Base-by-base conservation (phyloP, 208 protist species). In the Borovskyia barvae region DNA sequence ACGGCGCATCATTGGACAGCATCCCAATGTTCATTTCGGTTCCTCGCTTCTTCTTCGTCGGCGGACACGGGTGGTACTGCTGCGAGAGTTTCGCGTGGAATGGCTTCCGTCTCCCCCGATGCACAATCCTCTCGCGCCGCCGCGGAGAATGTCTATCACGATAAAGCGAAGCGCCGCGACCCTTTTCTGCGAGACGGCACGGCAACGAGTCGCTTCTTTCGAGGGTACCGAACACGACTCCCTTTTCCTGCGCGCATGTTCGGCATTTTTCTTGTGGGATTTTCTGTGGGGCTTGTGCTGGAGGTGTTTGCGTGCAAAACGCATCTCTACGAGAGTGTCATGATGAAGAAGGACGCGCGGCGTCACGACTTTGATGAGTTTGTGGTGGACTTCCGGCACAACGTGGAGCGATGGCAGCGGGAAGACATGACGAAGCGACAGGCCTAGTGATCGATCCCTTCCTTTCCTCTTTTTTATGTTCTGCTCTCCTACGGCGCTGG, bases 321-420 rank as follows among this genome's bases (percentile, higher is more conserved):
- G 29, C 77, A 86, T 49, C 40, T 92, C 41, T 92, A 88, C 64
- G 85, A 92, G 49, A 78, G 72, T 50, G 81, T 92, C 12, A 87
- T 88, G 77, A 66, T 74, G 45, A 92, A 92, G 61, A 92, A 92
- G 63, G 85, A 88, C 28, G 66, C 55, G 26, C 72, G 85, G 5
- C 77, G 85, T 5, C 85, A 92, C 59, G 81, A 88, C 30, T 83
- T 92, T 56, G 85, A 92, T 54, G 81, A 88, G 56, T 92, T 92
- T 65, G 85, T 92, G 2, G 66, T 85, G 1, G 81, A 87, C 42
- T 84, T 92, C 48, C 71, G 85, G 2, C 66, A 84, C 11, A 86
- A 85, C 37, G 66, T 92, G 37, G 79, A 85, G 65, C 54, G 66
- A 29, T 92, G 85, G 85, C 85, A 92, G 55, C 55, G 64, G 17